Evolutionary conservation across 1,139 yeast species (phyloP), one percentile per base, ranked within the genome.

Genomic region (Arxiozyma heterogenica): DNA sequence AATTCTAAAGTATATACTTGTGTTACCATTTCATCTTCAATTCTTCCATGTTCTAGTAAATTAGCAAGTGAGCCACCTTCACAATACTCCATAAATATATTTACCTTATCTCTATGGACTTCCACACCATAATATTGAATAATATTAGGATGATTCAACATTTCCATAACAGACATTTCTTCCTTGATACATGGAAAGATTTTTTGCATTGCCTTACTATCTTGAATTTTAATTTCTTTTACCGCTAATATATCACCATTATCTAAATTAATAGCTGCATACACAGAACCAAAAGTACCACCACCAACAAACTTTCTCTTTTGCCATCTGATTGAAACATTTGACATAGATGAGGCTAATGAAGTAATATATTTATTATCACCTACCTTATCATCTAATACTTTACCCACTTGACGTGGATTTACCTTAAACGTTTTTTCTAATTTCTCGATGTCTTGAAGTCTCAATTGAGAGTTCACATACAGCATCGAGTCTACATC

Each of bases 221-320:
- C 96, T 64, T 89, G 96, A 68, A 93, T 83, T 58, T 90, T 79
- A 57, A 93, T 91, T 69, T 93, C 98, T 68, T 93, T 93, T 27
- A 93, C 98, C 0, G 98, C 98, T 86, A 93, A 83, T 1, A 91
- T 87, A 50, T 94, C 96, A 65, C 98, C 98, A 21, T 96, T 89
- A 61, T 91, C 98, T 60, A 93, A 78, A 65, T 93, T 90, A 39
- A 89, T 86, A 0, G 97, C 96, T 0, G 95, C 90, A 69, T 80
- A 93, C 2, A 93, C 98, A 56, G 87, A 83, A 12, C 98, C 98
- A 75, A 93, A 94, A 0, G 97, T 83, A 50, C 98, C 98, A 47
- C 96, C 95, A 5, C 98, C 98, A 64, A 93, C 82, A 63, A 83
- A 90, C 56, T 86, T 81, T 50, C 97, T 96, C 72, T 93, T 95